Evolutionary conservation across 2,329 filamentous ascomycete genomes (phyloP), one percentile per base, ranked within the genome.

Genomic region (Diaporthe citrichinensis): DNA sequence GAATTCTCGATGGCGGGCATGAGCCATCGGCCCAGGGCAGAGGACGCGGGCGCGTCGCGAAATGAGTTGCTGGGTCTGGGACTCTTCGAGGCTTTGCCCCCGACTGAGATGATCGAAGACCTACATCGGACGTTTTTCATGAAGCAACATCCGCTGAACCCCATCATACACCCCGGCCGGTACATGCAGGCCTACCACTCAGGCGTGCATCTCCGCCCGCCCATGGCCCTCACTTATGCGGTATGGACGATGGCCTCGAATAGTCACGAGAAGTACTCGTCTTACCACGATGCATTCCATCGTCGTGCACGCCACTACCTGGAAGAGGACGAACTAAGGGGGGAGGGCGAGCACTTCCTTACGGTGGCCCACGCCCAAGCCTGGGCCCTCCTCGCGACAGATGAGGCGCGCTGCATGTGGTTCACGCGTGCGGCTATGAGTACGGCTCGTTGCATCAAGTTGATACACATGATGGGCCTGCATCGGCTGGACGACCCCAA

Each of bases 341-440:
- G 94, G 3, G 88, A 93, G 69, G 96, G 96, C 25, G 95, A 98
- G 82, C 87, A 90, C 74, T 94, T 96, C 77, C 90, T 98, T 78
- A 94, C 92, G 0, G 82, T 98, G n/a, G 88, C 90, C 5, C 94
- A 97, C 81, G 94, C 93, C 17, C 96, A 98, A 82, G 88, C 94
- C 0, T 98, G 95, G 95, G 87, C 89, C 2, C 85, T 98, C 7
- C 89, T 95, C 53, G 89, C 91, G 4, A 91, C 90, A 1, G 95
- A 95, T 80, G 96, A 98, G 82, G 97, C 96, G 79, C 96, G 94
- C 81, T 89, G 90, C 78, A 94, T 98, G 89, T 91, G 93, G 79
- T 98, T 98, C 80, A 95, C 95, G 0, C 89, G 95, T 76, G 94
- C 96, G 1, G 95, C 95, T 87, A 91, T 98, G 86, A 98, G 94